These are phyloP conservation scores for Serendipita sp. DNA, from an alignment of 768 basidiomycete species.

Conservation along the genomic window DNA sequence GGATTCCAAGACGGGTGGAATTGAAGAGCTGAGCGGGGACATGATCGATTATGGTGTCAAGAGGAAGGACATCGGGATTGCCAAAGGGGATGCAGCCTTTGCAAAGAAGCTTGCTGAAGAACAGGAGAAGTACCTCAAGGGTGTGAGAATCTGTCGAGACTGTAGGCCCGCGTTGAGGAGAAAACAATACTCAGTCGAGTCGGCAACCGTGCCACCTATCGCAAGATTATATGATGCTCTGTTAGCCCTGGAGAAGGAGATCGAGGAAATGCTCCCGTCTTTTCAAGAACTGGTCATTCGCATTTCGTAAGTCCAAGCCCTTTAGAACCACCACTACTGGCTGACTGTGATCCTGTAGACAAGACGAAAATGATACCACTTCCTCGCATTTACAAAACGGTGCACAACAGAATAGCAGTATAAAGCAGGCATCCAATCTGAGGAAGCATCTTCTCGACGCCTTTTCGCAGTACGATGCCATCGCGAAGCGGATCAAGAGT, in stretches of 20 bases:
- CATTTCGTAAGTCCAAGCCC: constrained; percentile 34
- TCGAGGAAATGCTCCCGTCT: constrained; percentile 72
- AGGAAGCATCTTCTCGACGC: constrained; percentile 73
- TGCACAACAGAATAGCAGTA: constrained; percentile 21
- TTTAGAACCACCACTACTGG: neutral
- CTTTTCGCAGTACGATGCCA: constrained; percentile 75
- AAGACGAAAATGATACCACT: constrained; percentile 11
- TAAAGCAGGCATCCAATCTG: constrained; percentile 46
- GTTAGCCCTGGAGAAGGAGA: constrained; percentile 64
- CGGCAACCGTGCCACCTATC: constrained; percentile 40
- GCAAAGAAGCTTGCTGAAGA: constrained; percentile 23
- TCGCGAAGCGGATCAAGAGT: constrained; percentile 69
- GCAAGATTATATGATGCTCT: constrained; percentile 60
- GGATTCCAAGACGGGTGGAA: constrained; percentile 56
- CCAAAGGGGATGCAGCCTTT: neutral
- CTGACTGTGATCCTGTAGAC: constrained; percentile 14
- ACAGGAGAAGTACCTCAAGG: constrained; percentile 74
- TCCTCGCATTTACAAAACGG: constrained; percentile 14
- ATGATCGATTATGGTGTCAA: constrained; percentile 68
- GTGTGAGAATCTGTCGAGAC: constrained; percentile 71
- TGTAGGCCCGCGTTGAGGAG: constrained; percentile 69
- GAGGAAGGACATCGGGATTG: constrained; percentile 16
- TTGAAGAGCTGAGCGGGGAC: constrained; percentile 65
- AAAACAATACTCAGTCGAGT: constrained; percentile 62
- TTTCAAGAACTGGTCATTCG: constrained; percentile 74